Evolutionary conservation across 2,329 filamentous ascomycete genomes (phyloP), one percentile per base, ranked within the genome.

Genomic region (Bretziella fagacearum): DNA sequence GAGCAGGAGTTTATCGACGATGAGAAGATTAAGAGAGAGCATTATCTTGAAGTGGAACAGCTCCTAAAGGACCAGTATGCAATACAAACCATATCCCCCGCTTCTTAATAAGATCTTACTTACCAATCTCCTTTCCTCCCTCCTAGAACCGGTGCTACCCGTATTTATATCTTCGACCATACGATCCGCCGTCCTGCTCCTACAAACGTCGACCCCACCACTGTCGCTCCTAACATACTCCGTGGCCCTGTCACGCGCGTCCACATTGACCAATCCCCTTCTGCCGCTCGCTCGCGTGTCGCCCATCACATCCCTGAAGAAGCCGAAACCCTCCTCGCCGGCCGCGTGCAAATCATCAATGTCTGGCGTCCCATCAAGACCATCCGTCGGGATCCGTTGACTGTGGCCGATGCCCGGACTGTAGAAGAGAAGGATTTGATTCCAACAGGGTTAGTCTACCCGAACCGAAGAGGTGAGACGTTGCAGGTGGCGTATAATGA

Each of bases 21-120:
- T 44, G 67, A 70, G 2, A 63, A 66, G 22, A 77, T 89, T 55
- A 65, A 72, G 54, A 54, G 62, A 1, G 62, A 68, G 22, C 89
- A 87, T 63, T 89, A 87, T 59, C 72, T 76, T 0, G 81, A 87
- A 58, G 73, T 82, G 18, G 75, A 79, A 59, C 61, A 73, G 44
- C 61, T 87, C 22, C 57, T 87, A 0, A 79, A 77, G 46, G 67
- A 73, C 2, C 66, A 60, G 51, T 52, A 46, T 46, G 48, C n/a
- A n/a, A n/a, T n/a, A n/a, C n/a, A n/a, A n/a, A n/a, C 33, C 5
- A 2, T 4, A 15, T 18, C 15, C 25, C 30, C 7, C 32, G 4
- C 29, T 50, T 32, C 1, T 49, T 36, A 64, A 67, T n/a, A 63
- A 20, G 27, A 17, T 22, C 23, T 46, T 18, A 20, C 27, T 27